These are phyloP conservation scores for Saturnispora gosingensis DNA, from an alignment of 805 yeast genomes.

Conservation along the genomic window DNA sequence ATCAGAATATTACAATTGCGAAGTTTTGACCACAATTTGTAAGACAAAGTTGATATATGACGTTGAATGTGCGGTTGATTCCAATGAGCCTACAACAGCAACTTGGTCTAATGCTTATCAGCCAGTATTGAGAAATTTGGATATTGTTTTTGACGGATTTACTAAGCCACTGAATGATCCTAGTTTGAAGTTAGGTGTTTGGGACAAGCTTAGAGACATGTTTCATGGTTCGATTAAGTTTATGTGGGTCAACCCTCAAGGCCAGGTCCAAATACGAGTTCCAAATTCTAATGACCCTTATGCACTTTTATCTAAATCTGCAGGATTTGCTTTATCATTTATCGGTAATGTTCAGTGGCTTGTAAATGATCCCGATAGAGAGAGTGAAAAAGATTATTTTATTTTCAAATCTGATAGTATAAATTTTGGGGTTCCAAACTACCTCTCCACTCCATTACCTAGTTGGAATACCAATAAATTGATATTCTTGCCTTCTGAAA, in stretches of 20 bases:
- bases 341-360: conserved; percentile 48
- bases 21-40: conserved; percentile 5
- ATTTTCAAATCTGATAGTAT: conserved; percentile 53
- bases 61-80: conserved; percentile 43
- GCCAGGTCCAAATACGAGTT: conserved; percentile 47
- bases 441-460: conserved; percentile 41
- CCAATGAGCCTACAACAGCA: conserved; percentile 52
- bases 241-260: conserved; percentile 36
- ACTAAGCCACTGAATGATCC: conserved; percentile 88
- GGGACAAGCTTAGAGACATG: conserved; percentile 79
- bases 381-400: conserved; percentile 54
- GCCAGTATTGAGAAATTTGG: conserved; percentile 74
- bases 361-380: conserved; percentile 51
- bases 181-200: conserved; percentile 74
- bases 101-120: conserved; percentile 83
- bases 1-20: conserved; percentile 12
- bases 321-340: conserved; percentile 77
- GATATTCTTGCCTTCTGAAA: conserved; percentile 37
- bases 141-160: conserved; percentile 70
- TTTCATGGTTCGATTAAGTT: conserved; percentile 60
- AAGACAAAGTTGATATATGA: conserved; percentile 32
- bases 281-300: conserved; percentile 81
- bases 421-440: conserved; percentile 70
- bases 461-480: conserved; percentile 50
- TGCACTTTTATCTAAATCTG: conserved; percentile 48